Conservation (phyloP, 805 yeast species). For the Starmerella vitae region DNA sequence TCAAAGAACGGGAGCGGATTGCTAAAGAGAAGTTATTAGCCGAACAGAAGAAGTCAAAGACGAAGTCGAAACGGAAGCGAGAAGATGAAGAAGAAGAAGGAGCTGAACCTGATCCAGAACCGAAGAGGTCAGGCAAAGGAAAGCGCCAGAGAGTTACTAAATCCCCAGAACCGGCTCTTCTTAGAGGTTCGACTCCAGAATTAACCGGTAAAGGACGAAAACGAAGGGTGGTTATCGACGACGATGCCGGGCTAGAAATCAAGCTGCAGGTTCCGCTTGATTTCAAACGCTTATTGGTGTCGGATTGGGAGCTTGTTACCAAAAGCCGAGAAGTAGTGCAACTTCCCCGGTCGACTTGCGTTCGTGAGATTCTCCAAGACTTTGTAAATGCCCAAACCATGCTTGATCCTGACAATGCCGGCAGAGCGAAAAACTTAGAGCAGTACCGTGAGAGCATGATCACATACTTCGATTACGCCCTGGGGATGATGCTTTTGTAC, state of each 20-base stretch:
- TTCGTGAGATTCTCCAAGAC: conserved; percentile 40
- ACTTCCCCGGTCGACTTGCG: conserved; percentile 47
- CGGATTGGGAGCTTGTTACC: conserved; percentile 89
- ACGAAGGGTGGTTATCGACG: conserved; percentile 28
- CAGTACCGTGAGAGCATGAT: conserved; percentile 63
- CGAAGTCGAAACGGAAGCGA: conserved; percentile 5
- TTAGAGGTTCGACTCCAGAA: not conserved
- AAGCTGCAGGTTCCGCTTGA: conserved; percentile 46
- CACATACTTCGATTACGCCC: conserved; percentile 57
- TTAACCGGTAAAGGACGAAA: conserved; percentile 12
- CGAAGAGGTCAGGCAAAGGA: no score
- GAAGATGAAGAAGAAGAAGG: not conserved
- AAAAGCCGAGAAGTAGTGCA: conserved; percentile 58
- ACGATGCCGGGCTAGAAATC: conserved; percentile 36
- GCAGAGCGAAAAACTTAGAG: conserved; percentile 38
- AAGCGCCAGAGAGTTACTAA: not conserved
- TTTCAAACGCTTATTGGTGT: conserved; percentile 60
- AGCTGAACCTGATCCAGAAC: not conserved
- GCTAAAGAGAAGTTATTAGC: conserved; percentile 14
- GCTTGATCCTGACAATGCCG: conserved; percentile 13
- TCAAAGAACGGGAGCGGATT: conserved; percentile 24
- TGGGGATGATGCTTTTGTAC: conserved; percentile 58
- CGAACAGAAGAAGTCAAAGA: conserved; percentile 11
- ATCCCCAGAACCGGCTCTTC: not conserved
- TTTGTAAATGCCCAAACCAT: conserved; percentile 31